Conservation (phyloP, 305 asterid species). For the Fraxinus angustifolia region DNA sequence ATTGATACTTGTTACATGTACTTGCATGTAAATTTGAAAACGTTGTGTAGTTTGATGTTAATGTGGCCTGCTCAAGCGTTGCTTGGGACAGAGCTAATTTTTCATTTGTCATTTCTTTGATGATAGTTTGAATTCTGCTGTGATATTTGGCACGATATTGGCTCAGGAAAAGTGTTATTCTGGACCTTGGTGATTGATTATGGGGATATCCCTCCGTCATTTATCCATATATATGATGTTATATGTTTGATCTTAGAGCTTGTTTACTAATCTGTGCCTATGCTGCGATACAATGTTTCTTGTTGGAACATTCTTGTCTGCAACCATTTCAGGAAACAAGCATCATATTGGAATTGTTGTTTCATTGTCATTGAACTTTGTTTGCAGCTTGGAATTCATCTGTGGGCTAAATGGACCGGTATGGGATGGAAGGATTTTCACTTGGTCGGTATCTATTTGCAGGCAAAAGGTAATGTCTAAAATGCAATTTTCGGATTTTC, state of each 20-base stretch:
- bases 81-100: not conserved
- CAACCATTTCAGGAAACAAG: not conserved
- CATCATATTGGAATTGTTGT: not conserved
- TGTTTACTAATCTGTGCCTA: not conserved
- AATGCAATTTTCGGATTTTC: not conserved
- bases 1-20: not conserved
- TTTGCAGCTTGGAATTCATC: not conserved
- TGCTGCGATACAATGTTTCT: not conserved
- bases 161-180: not conserved
- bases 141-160: not conserved
- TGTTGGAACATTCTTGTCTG: not conserved
- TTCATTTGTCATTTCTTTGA: not conserved
- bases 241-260: not conserved
- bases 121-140: not conserved
- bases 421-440: not conserved
- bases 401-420: not conserved
- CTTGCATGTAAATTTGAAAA: not conserved
- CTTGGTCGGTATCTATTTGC: not conserved
- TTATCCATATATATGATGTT: not conserved
- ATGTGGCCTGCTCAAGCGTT: not conserved
- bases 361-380: not conserved
- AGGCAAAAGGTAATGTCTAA: not conserved
- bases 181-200: not conserved
- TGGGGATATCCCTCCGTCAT: not conserved
- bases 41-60: slow-evolving; percentile 10